Conservation (phyloP, 2,329 filamentous ascomycete species). For the Colletotrichum noveboracense region DNA sequence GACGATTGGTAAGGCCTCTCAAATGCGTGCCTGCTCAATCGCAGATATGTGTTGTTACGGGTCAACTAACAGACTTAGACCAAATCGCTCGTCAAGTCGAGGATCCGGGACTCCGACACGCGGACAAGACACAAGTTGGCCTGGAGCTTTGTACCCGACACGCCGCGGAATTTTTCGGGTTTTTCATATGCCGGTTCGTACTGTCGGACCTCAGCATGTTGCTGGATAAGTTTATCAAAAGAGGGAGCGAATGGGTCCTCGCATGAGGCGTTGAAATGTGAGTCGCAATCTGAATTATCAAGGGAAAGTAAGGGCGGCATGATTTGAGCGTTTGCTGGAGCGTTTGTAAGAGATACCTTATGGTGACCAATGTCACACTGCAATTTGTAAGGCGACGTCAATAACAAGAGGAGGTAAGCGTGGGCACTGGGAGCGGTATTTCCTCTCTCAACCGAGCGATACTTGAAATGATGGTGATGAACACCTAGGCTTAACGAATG, state of each 20-base stretch:
- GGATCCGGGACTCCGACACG: constrained; percentile 89
- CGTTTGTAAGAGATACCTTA: not conserved
- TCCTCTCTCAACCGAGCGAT: not conserved
- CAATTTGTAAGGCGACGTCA: not conserved
- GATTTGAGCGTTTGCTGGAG: not conserved
- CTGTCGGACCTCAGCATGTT: constrained; percentile 82
- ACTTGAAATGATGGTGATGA: not conserved
- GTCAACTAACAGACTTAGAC: constrained; percentile 56
- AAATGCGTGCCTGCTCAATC: not conserved
- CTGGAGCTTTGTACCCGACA: constrained; percentile 92
- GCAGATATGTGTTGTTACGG: not conserved
- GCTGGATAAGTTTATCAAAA: constrained; percentile 96
- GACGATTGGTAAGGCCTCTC: constrained; percentile 74
- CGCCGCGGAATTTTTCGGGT: constrained; percentile 96
- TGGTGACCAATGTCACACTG: not conserved
- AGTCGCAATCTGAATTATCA: not conserved
- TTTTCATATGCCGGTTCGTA: constrained; percentile 96
- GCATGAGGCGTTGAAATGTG: constrained; percentile 27
- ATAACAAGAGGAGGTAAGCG: not conserved
- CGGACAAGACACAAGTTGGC: constrained; percentile 92
- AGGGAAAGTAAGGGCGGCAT: not conserved
- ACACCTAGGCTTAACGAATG: not conserved
- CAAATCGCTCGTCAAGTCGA: constrained; percentile 96
- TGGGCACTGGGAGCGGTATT: not conserved
- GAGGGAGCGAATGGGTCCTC: constrained; percentile 91